Evolutionary conservation across 1,139 yeast genomes (phyloP), one percentile per base, ranked within the genome.

Genomic region (Suhomyces ambrosiae): DNA sequence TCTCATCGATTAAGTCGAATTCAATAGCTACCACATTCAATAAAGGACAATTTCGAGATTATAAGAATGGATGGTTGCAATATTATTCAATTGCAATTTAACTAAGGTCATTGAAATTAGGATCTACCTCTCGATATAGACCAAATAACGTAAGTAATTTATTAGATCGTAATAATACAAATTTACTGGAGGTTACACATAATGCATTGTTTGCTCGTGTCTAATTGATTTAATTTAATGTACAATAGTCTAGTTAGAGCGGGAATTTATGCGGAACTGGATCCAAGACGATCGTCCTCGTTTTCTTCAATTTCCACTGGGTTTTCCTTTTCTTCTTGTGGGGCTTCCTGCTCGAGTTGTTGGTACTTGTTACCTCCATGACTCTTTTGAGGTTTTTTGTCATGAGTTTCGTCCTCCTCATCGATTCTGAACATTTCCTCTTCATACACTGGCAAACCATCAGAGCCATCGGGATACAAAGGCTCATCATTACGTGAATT

Each of bases 391-490:
- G 23, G 16, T 26, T 37, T 30, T 26, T 47, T 49, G 11, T 48
- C 49, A n/a, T 22, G 24, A 5, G 22, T 26, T n/a, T 60, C 71
- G 5, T 66, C 72, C 8, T 65, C 74, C 32, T 63, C 73, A 10
- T 63, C 74, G 33, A 71, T 68, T 33, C 60, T 60, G 41, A 71
- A 71, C 70, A 70, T 68, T 32, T 66, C 74, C 26, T 65, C 68
- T 31, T 65, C 71, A 45, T 68, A 65, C 29, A 64, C 70, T 1
- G 71, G 71, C 35, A 67, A 54, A 9, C 42, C 47, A 14, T 38
- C 42, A 2, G 38, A 32, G 3, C 46, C 51, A 23, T 42, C 48
- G 10, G 42, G 45, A 30, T 38, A 44, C 10, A 17, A 10, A 22
- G 38, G 39, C 9, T 32, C 37, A 12, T 33, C 46, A 2, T 29